phyloP scores from a whole-genome alignment of 176 grass and related monocot species.

The Aegilops bicornis region DNA sequence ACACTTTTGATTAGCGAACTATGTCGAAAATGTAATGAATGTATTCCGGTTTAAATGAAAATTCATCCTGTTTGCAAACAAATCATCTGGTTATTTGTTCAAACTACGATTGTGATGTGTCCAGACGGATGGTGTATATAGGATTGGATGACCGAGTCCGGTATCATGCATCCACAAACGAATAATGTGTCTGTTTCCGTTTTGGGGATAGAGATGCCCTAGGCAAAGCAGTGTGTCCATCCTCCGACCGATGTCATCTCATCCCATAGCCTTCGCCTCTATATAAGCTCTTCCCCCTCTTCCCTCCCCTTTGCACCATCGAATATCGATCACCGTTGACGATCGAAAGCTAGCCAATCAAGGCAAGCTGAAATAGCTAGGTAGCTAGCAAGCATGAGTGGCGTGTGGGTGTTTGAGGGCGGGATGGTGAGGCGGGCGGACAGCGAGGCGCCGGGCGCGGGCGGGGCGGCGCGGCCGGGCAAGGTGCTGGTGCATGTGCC shows the following conservation, averaged over 20 bases:
- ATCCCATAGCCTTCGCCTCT: background rate
- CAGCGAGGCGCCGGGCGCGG: slow-evolving; percentile 20
- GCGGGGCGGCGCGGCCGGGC: background rate
- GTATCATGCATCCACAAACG: too few species aligned
- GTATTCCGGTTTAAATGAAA: too few species aligned
- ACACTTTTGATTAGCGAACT: too few species aligned
- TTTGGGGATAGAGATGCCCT: too few species aligned
- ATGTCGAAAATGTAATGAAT: too few species aligned
- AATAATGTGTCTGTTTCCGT: too few species aligned
- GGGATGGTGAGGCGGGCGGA: slow-evolving; percentile 60
- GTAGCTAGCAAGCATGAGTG: slow-evolving; percentile 36
- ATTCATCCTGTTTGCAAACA: too few species aligned
- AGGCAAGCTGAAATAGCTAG: too few species aligned
- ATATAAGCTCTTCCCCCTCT: slow-evolving; percentile 31
- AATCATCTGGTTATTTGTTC: too few species aligned
- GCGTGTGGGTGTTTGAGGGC: slow-evolving; percentile 81
- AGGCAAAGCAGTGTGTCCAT: background rate
- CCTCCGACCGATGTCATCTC: slow-evolving; percentile 7
- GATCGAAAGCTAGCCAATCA: background rate
- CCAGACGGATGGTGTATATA: too few species aligned
- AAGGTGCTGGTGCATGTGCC: slow-evolving; percentile 76
- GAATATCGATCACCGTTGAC: background rate
- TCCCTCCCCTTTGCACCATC: background rate
- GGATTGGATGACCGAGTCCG: too few species aligned
- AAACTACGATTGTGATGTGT: too few species aligned